A percentile compares a stretch with the other conserved stretches of the same genome.
Conservation (phyloP, 768 basidiomycete species). For the Mycena rosella region DNA sequence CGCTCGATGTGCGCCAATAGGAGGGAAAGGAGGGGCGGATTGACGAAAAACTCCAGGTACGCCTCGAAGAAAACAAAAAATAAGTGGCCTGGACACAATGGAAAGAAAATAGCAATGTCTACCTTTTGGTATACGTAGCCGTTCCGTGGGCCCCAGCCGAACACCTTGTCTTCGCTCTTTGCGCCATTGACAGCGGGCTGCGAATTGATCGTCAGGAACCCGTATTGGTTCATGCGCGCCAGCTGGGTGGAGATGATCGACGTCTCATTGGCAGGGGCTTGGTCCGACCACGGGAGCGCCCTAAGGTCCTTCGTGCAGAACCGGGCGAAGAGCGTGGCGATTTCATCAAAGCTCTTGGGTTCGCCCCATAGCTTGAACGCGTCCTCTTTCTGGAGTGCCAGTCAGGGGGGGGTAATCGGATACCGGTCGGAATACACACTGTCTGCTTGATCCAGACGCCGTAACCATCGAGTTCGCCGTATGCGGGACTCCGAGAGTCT, state of each 20-base stretch:
- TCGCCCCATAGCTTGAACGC: constrained; percentile 91
- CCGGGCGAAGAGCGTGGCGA: constrained; percentile 80
- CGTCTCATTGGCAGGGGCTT: constrained; percentile 88
- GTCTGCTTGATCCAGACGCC: constrained; percentile 94
- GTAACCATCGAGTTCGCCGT: constrained; percentile 97
- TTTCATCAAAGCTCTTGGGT: constrained; percentile 74
- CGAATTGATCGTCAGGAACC: constrained; percentile 97
- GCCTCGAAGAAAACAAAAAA: constrained; percentile 68
- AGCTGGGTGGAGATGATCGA: constrained; percentile 82
- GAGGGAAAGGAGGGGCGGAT: constrained; percentile 75
- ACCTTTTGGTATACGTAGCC: constrained; percentile 98
- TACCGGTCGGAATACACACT: constrained; percentile 55
- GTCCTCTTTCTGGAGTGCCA: constrained; percentile 76
- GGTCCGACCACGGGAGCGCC: constrained; percentile 96
- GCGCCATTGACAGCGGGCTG: constrained; percentile 96
- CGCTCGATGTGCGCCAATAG: constrained; percentile 87
- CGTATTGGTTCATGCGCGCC: constrained; percentile 87
- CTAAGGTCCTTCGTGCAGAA: constrained; percentile 84
- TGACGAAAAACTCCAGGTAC: constrained; percentile 96
- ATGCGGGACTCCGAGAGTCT: constrained; percentile 96
- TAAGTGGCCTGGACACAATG: constrained; percentile 5
- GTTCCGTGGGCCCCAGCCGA: constrained; percentile 95
- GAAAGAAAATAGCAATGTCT: constrained; percentile 20
- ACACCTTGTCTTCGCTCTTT: constrained; percentile 83
- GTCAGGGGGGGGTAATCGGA: constrained; percentile 16